phyloP scores from a whole-genome alignment of 1,139 yeast species.

The Taphrina deformans region DNA sequence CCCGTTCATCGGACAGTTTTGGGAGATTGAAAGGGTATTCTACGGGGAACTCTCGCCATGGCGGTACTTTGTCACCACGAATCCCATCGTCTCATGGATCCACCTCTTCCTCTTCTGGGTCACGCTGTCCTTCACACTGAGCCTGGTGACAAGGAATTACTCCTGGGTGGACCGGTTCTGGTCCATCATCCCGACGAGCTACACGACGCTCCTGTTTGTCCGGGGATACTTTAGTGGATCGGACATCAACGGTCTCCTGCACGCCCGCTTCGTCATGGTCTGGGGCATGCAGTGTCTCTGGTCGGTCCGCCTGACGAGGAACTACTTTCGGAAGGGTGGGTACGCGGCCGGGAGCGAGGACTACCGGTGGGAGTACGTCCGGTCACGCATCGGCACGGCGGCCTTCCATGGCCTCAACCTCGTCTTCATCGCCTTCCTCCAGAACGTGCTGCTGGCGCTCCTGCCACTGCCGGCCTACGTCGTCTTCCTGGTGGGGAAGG shows the following conservation, averaged over 20 bases:
- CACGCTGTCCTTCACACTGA: constrained; percentile 19
- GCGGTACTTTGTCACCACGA: constrained; percentile 27
- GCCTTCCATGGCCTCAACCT: constrained; percentile 35
- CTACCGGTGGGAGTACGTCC: constrained; percentile 39
- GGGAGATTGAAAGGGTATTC: constrained; percentile 14
- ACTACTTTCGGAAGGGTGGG: constrained; percentile 40
- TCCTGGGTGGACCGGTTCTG: constrained; percentile 40
- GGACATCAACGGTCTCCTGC: constrained; percentile 30
- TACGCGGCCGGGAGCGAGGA: constrained; percentile 38
- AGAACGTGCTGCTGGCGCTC: constrained; percentile 35
- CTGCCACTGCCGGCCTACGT: constrained; percentile 39
- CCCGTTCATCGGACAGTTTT: constrained; percentile 23
- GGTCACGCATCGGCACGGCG: constrained; percentile 23
- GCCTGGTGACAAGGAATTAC: constrained; percentile 30
- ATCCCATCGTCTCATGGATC: constrained; percentile 26
- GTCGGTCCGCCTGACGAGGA: constrained; percentile 38
- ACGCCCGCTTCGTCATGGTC: constrained; percentile 34
- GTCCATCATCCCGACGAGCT: constrained; percentile 39
- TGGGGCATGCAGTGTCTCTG: constrained; percentile 34
- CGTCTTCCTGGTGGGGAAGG: constrained; percentile 34
- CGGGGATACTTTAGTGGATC: constrained; percentile 32
- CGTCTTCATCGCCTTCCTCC: constrained; percentile 36
- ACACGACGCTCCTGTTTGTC: constrained; percentile 34
- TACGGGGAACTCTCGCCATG: constrained; percentile 13
- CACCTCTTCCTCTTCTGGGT: constrained; percentile 19